Evolutionary conservation across 345 rosid species (phyloP), one percentile per base, ranked within the genome.

Genomic region (Dovyalis caffra): DNA sequence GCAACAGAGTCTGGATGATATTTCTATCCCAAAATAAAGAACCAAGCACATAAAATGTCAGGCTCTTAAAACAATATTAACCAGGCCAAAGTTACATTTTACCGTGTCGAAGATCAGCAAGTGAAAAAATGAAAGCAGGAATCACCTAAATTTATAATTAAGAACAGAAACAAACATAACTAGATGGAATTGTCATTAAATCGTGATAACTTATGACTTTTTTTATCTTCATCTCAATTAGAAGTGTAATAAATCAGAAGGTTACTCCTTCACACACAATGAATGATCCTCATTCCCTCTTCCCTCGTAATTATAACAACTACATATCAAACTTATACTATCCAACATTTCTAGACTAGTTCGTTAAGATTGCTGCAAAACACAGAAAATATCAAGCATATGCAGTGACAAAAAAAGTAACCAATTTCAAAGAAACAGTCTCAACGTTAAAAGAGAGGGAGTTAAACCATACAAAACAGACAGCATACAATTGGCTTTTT

Each of bases 1-100:
- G 35, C 16, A 38, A 14, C 7, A 8, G 9, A 23, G 51, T 37
- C 74, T 71, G 8, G 3, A 16, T 60, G 38, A 72, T 28, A 56
- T 61, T 61, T 71, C 35, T 34, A 72, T 72, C 38, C 18, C 40
- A 20, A 71, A 72, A 56, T 23, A 70, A 21, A 28, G 25, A 29
- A 25, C 6, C 37, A 8, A 43, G 9, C 26, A 20, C 11, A 71
- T 16, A 25, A 57, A 23, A 58, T 25, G n/a, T 37, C 6, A 31
- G 28, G 29, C 21, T 2, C 23, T 72, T 16, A 40, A 43, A 6
- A 18, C 45, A 35, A 18, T 28, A 61, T 34, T 28, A 29, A 16
- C 26, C 33, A 32, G 8, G 8, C 28, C 14, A 23, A 23, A 23
- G 5, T 38, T 28, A 28, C 8, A 28, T 71, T 35, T 18, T 38